Conservation (phyloP, 2,329 filamentous ascomycete species). For the Metarhizium sp. region DNA sequence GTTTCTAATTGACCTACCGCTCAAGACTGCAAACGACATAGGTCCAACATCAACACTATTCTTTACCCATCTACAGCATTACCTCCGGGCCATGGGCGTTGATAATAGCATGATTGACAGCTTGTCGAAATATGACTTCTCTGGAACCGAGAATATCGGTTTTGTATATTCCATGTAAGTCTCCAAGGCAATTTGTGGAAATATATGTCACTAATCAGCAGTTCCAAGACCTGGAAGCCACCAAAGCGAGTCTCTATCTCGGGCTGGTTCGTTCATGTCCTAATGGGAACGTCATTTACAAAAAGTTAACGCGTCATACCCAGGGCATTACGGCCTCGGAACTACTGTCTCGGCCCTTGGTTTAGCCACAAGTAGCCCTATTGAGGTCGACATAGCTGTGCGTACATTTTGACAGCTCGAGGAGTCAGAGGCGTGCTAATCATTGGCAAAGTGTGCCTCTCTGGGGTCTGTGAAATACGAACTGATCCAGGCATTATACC, state of each 20-base stretch:
- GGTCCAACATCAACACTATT: slow-evolving; percentile 39
- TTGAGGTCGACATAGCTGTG: slow-evolving; percentile 68
- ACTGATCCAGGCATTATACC: slow-evolving; percentile 50
- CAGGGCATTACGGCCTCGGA: slow-evolving; percentile 68
- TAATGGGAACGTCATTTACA: not conserved
- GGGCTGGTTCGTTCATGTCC: slow-evolving; percentile 19
- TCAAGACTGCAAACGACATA: slow-evolving; percentile 28
- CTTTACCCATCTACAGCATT: slow-evolving; percentile 59
- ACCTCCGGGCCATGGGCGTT: slow-evolving; percentile 58
- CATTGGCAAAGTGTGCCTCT: slow-evolving; percentile 55
- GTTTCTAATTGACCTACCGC: slow-evolving; percentile 87
- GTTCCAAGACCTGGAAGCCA: slow-evolving; percentile 26
- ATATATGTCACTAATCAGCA: slow-evolving; percentile 5
- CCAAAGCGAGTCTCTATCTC: slow-evolving; percentile 17
- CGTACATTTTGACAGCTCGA: slow-evolving; percentile 15
- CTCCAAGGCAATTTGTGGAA: not conserved
- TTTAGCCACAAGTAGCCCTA: slow-evolving; percentile 39
- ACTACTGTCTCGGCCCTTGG: slow-evolving; percentile 55
- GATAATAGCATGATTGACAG: slow-evolving; percentile 56
- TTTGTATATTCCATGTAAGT: slow-evolving; percentile 81
- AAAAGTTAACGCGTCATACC: not conserved
- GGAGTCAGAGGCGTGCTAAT: not conserved
- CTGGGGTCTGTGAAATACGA: slow-evolving; percentile 65
- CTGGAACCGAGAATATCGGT: slow-evolving; percentile 57
- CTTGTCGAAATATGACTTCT: slow-evolving; percentile 73